These are phyloP conservation scores for Cinchona pubescens DNA, from an alignment of 257 asterid genomes.

Conservation along the genomic window DNA sequence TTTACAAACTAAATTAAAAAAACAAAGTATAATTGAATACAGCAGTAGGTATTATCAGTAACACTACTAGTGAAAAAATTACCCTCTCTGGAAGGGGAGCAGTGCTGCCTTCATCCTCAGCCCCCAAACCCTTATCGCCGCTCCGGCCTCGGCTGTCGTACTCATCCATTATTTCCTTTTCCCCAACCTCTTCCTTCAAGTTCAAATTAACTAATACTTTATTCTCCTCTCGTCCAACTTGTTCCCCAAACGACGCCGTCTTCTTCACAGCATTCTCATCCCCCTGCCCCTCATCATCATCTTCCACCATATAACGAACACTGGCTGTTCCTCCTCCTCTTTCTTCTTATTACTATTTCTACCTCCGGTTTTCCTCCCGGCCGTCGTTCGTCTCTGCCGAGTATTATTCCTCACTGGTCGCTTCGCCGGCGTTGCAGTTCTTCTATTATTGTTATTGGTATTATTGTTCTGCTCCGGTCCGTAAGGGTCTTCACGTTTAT, in stretches of 20 bases:
- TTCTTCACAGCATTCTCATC: slow-evolving; percentile 32
- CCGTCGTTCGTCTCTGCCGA: slow-evolving; percentile 18
- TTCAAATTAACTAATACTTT: slow-evolving; percentile 22
- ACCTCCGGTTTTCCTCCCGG: slow-evolving; percentile 10
- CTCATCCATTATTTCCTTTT: slow-evolving; percentile 37
- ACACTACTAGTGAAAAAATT: neutral
- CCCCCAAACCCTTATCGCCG: slow-evolving; percentile 59
- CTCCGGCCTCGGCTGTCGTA: slow-evolving; percentile 43
- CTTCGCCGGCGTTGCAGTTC: slow-evolving; percentile 19
- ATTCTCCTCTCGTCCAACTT: slow-evolving; percentile 18
- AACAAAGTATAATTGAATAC: neutral
- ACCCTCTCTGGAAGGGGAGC: slow-evolving; percentile 92
- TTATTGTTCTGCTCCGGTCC: slow-evolving; percentile 12
- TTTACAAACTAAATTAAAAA: too few relatives aligned
- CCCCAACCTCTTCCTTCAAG: slow-evolving; percentile 34
- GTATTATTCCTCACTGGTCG: slow-evolving; percentile 11
- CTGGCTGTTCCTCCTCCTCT: slow-evolving; percentile 18
- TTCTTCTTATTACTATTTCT: slow-evolving; percentile 7
- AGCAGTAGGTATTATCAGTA: neutral
- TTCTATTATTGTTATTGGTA: neutral
- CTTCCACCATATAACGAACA: slow-evolving; percentile 22
- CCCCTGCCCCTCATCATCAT: slow-evolving; percentile 17
- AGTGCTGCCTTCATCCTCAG: slow-evolving; percentile 68
- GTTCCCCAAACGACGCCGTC: slow-evolving; percentile 21
- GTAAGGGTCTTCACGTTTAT: slow-evolving; percentile 13